Percentiles rank a stretch among this genome's conserved stretches.
These are phyloP conservation scores for Ascochyta fabae DNA, from an alignment of 2,329 filamentous ascomycete species.

Conservation along the genomic window DNA sequence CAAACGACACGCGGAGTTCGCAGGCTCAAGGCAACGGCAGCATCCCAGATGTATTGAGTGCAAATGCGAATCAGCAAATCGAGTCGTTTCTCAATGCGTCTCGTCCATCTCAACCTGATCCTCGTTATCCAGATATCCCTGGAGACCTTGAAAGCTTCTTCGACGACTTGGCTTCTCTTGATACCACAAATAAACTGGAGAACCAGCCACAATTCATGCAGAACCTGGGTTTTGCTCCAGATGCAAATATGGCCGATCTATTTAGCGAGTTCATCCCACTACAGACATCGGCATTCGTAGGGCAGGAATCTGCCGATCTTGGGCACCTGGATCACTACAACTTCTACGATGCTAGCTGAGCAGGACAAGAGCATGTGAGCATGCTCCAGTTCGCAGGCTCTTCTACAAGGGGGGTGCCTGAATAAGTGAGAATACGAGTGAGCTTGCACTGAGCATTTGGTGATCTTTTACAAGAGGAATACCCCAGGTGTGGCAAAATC, in stretches of 20 bases:
- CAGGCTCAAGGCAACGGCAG: conserved; percentile 18
- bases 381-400: background rate
- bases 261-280: conserved; percentile 53
- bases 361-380: background rate
- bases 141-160: conserved; percentile 60
- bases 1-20: background rate
- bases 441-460: too few species aligned
- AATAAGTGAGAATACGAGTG: too few species aligned
- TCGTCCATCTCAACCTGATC: conserved; percentile 20
- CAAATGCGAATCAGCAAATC: conserved; percentile 9
- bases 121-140: conserved; percentile 46
- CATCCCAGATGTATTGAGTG: conserved; percentile 17
- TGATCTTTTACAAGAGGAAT: too few species aligned
- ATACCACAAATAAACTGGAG: conserved; percentile 60
- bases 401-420: too few species aligned
- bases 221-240: conserved; percentile 69
- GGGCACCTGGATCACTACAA: conserved; percentile 34
- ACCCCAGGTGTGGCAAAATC: too few species aligned
- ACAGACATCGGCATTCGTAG: conserved; percentile 43
- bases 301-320: conserved; percentile 23
- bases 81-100: conserved; percentile 7
- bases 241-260: conserved; percentile 64
- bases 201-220: conserved; percentile 70
- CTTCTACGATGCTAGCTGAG: conserved; percentile 36
- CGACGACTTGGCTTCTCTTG: conserved; percentile 64